Evolutionary conservation across 352 stramenopile species (phyloP), one percentile per base, ranked within the genome.

Genomic region (Pythium volutum): DNA sequence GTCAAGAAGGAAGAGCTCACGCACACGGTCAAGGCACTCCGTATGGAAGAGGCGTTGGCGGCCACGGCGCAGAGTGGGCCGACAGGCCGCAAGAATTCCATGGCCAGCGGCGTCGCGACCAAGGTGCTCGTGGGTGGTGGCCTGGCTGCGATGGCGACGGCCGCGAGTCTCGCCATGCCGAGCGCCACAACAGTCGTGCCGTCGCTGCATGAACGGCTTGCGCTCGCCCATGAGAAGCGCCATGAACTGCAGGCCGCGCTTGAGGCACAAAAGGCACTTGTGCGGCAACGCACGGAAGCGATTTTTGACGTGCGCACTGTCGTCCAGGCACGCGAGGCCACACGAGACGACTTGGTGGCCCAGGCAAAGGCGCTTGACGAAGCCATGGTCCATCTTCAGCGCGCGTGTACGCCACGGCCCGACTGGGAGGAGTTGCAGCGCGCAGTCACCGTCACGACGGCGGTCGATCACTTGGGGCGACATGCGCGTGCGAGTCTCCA

Each of bases 241-340:
- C 23, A 46, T 8, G 36, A 60, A 31, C 56, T 73, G 6, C 31
- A 49, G 16, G 62, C 75, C 8, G 63, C 63, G 25, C 69, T 87
- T 4, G 63, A 67, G 23, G n/a, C 73, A 20, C 70, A 59, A 15
- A 72, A 74, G 26, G 52, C 63, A 6, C 55, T 69, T 7, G 59
- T 87, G 3, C 67, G 78, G 23, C 53, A 50, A 20, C 73, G 71
- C 4, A 91, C 79, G 2, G 76, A 88, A 31, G 65, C 76, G 16
- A 84, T 91, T 22, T 91, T 91, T 36, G 71, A 84, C 42, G 71
- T 88, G 12, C 78, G 80, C 9, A 79, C 74, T 29, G 57, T 75
- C 14, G 62, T 77, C 2, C 50, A 73, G 1, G 54, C 68, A 14
- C 33, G 88, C 6, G 71, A 87, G 50, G 54, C 61, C 16, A 47